phyloP scores from a whole-genome alignment of 1,139 yeast species.

The Yamadazyma triangularis region DNA sequence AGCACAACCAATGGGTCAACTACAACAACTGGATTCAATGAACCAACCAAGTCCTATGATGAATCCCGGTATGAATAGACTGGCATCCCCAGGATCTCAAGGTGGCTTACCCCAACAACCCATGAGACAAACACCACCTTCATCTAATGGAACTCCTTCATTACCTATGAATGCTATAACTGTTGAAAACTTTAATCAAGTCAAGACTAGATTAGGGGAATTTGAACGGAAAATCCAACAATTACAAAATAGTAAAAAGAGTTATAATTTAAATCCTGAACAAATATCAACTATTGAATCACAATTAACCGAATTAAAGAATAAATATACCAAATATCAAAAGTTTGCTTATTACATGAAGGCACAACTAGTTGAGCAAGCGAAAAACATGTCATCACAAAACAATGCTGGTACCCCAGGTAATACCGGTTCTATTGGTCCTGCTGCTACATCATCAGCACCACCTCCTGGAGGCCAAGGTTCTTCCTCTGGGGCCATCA shows the following conservation, averaged over 20 bases:
- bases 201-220: constrained; percentile 34
- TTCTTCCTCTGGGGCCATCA: constrained; percentile 3
- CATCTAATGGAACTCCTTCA: constrained; percentile 9
- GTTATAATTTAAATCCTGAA: constrained; percentile 22
- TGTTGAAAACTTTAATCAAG: constrained; percentile 37
- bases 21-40: too few relatives aligned
- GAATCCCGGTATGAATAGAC: not conserved
- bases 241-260: constrained; percentile 21
- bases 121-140: constrained; percentile 1
- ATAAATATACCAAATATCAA: constrained; percentile 34
- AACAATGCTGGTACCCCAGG: constrained; percentile 4
- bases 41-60: constrained; percentile 2
- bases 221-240: constrained; percentile 37
- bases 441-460: constrained; percentile 9
- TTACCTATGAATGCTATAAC: constrained; percentile 32
- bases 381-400: constrained; percentile 9
- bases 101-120: not conserved
- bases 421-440: constrained; percentile 6
- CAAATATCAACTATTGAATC: constrained; percentile 31
- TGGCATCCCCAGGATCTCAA: not conserved
- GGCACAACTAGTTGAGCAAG: constrained; percentile 34
- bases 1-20: not conserved
- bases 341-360: constrained; percentile 38
- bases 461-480: constrained; percentile 8
- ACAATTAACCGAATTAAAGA: constrained; percentile 30